Percentiles rank a stretch among this genome's conserved stretches.
Evolutionary conservation across 345 rosid genomes (phyloP).

Genomic region (Rhodomyrtus tomentosa): DNA sequence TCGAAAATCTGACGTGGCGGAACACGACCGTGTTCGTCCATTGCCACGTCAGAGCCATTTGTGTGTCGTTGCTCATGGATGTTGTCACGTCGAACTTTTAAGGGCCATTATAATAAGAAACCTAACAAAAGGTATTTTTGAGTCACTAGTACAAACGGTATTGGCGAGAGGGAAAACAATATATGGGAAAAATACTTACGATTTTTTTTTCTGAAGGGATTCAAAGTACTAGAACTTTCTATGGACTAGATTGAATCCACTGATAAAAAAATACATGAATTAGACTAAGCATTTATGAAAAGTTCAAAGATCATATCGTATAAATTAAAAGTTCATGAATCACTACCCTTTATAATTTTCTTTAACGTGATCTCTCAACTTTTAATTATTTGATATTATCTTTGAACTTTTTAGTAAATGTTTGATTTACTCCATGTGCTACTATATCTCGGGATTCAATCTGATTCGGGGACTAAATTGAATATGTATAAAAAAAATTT

Average conservation of each 20-base stretch:
- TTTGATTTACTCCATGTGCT: not conserved
- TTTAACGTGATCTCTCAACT: too few relatives aligned
- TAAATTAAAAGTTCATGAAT: too few relatives aligned
- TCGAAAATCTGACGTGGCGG: not conserved
- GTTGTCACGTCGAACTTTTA: not conserved
- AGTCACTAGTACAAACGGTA: not conserved
- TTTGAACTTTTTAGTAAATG: rapidly evolving
- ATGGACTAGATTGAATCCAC: too few relatives aligned
- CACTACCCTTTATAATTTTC: too few relatives aligned
- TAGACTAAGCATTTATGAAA: too few relatives aligned
- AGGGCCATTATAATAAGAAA: not conserved
- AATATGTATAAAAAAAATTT: not conserved
- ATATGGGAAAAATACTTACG: too few relatives aligned
- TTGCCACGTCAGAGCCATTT: not conserved
- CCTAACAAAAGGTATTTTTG: not conserved
- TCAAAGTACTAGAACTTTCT: too few relatives aligned
- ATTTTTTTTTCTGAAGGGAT: too few relatives aligned
- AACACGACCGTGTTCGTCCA: not conserved
- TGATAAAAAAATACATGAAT: too few relatives aligned
- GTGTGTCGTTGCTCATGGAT: not conserved
- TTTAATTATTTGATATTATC: not conserved
- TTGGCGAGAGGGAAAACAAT: not conserved
- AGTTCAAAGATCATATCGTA: too few relatives aligned
- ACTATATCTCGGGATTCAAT: not conserved
- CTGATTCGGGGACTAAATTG: not conserved